These are phyloP conservation scores for Alternaria sp. DNA, from an alignment of 2,329 filamentous ascomycete species.

Conservation along the genomic window DNA sequence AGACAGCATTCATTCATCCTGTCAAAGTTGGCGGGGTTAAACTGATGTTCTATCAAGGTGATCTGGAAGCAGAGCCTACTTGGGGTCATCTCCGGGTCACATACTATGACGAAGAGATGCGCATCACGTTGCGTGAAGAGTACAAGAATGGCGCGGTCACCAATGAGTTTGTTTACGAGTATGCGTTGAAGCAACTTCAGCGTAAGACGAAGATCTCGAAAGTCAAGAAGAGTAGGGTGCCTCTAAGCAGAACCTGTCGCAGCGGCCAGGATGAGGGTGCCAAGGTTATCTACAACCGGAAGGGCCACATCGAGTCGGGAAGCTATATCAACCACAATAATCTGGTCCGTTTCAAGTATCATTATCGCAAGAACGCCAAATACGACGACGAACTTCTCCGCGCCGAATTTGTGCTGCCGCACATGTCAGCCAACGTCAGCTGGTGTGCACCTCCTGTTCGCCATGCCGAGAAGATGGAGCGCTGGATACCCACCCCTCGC, in stretches of 20 bases:
- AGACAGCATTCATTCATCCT: constrained; percentile 57
- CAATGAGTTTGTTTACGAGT: constrained; percentile 61
- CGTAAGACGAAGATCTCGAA: constrained; percentile 49
- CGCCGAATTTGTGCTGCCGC: constrained; percentile 61
- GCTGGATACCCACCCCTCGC: constrained; percentile 63
- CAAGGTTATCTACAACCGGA: constrained; percentile 59
- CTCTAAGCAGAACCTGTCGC: constrained; percentile 53
- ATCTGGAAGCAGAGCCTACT: constrained; percentile 55
- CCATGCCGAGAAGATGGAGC: constrained; percentile 59
- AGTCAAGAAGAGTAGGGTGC: constrained; percentile 44
- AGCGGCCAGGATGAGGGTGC: constrained; percentile 55
- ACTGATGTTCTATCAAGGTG: constrained; percentile 45
- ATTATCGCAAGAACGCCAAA: constrained; percentile 61
- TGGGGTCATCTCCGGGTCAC: constrained; percentile 54
- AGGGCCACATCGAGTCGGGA: constrained; percentile 60
- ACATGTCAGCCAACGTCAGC: constrained; percentile 61
- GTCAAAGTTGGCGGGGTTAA: constrained; percentile 47
- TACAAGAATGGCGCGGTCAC: constrained; percentile 52
- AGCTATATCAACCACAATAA: constrained; percentile 62
- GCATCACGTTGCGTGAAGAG: constrained; percentile 54
- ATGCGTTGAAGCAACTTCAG: constrained; percentile 39
- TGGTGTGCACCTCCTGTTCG: constrained; percentile 61
- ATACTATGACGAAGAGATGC: constrained; percentile 57
- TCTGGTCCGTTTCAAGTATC: constrained; percentile 61
- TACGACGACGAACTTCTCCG: constrained; percentile 63